Evolutionary conservation across 305 asterid genomes (phyloP).

Genomic region (Fraxinus angustifolia): DNA sequence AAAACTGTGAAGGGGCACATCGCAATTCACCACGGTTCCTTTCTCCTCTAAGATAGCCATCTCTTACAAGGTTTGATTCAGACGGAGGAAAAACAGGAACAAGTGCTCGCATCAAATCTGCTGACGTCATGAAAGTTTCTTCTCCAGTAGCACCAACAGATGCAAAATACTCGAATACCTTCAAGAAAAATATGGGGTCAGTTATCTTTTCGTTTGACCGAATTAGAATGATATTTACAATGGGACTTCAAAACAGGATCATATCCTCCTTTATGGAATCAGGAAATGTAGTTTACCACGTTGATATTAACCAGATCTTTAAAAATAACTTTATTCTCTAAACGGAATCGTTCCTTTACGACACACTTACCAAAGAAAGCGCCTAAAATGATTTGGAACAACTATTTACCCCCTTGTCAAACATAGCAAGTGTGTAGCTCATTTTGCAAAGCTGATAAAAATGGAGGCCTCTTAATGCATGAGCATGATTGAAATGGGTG

Average conservation of each 20-base stretch:
- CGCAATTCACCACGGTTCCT: constrained; percentile 76
- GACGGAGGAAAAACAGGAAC: constrained; percentile 98
- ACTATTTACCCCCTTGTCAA: neutral
- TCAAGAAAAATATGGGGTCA: constrained; percentile 7
- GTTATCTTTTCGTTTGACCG: neutral
- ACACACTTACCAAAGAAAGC: neutral
- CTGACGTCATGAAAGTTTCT: constrained; percentile 83
- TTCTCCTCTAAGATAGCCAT: constrained; percentile 89
- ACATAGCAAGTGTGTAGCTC: neutral
- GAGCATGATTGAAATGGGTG: neutral
- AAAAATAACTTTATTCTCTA: neutral
- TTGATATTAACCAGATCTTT: constrained; percentile 1
- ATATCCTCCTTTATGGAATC: constrained; percentile 7
- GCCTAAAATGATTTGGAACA: neutral
- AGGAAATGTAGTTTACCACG: neutral
- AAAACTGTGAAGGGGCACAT: constrained; percentile 76
- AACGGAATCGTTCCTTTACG: neutral
- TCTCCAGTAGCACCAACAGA: constrained; percentile 50
- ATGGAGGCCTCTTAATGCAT: neutral
- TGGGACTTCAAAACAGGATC: neutral
- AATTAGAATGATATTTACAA: neutral
- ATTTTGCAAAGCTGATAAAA: neutral
- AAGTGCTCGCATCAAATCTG: constrained; percentile 90
- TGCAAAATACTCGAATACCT: constrained; percentile 90
- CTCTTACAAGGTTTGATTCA: constrained; percentile 78